Base-by-base conservation (phyloP, 1,139 yeast genomes). In the Nakaseomyces uthaithaninus region DNA sequence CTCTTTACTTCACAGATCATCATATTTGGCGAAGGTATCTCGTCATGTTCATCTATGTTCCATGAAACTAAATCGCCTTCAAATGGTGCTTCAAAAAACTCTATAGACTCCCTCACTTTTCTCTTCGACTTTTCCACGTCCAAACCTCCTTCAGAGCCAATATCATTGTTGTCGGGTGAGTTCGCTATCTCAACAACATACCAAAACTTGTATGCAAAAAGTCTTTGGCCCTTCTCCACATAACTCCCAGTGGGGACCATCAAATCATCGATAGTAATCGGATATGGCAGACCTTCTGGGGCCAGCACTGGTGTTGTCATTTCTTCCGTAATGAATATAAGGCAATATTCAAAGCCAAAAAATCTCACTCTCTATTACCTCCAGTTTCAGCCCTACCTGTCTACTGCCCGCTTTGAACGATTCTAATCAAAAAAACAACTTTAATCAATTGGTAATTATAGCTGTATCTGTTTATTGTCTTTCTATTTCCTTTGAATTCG, bases 31-130 rank as follows among this genome's bases (percentile, higher is more conserved):
- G 74, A 74, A 17, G 67, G 65, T 7, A 89, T 68, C 47, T 75
- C 78, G 47, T 83, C 85, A 33, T 83, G 80, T 1, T 67, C 67
- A 4, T 62, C 57, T 5, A 85, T 71, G 27, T 65, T 57, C 50
- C 87, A 65, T 12, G 65, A 56, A 14, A 66, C 63, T 3, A 89
- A 62, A 27, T 68, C 67, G 0, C 98, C 98, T 45, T 77, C 83
- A 26, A 86, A 72, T 1, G 96, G 96, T 30, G 81, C 72, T 57
- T 89, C 97, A 57, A 77, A 87, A 3, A 49, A 52, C 37, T 55
- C 59, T 12, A 55, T 53, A 2, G 59, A 55, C 33, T 55, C 59
- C 25, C 59, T 46, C 3, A 55, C 50, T 16, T 38, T 40, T 34
- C 52, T 53, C 45, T 51, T 54, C 2, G 42, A 27, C 17, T 42